These are phyloP conservation scores for Phytophthora tentaculata DNA, from an alignment of 352 stramenopile genomes.

Conservation along the genomic window DNA sequence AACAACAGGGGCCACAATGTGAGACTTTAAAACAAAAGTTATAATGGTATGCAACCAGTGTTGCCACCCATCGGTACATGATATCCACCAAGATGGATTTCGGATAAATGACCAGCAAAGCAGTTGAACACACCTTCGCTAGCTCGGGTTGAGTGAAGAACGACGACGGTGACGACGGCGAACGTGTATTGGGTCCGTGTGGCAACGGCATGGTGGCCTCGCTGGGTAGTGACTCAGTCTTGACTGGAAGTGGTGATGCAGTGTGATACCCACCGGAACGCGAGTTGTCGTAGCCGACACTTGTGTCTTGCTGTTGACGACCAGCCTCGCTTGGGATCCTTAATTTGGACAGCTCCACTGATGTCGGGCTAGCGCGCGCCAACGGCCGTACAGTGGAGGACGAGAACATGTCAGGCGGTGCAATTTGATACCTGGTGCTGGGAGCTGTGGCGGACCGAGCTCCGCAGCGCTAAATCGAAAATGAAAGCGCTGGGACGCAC, in stretches of 20 bases:
- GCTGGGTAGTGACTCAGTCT: constrained; percentile 16
- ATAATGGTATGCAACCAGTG: constrained; percentile 16
- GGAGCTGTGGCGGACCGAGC: constrained; percentile 14
- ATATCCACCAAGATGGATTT: background rate
- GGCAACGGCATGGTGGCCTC: background rate
- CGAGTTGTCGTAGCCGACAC: constrained; percentile 19
- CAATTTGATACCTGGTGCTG: background rate
- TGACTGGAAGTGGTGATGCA: constrained; percentile 20
- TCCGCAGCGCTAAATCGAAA: constrained; percentile 34
- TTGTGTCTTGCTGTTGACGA: constrained; percentile 19
- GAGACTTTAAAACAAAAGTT: constrained; percentile 19
- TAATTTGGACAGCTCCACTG: constrained; percentile 36
- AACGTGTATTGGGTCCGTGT: constrained; percentile 34
- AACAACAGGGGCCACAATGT: constrained; percentile 26
- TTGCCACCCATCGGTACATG: too few species aligned
- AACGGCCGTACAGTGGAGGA: constrained; percentile 17
- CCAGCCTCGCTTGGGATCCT: constrained; percentile 20
- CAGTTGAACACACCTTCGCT: constrained; percentile 30
- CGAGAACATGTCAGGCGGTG: constrained; percentile 22
- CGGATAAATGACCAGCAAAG: background rate
- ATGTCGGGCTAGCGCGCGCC: background rate
- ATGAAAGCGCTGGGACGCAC: constrained; percentile 33
- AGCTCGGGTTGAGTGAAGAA: constrained; percentile 50
- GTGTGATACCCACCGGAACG: constrained; percentile 22
- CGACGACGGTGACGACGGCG: constrained; percentile 49